These are phyloP conservation scores for Oryza coarctata DNA, from an alignment of 176 grass and related monocot species.

Conservation along the genomic window DNA sequence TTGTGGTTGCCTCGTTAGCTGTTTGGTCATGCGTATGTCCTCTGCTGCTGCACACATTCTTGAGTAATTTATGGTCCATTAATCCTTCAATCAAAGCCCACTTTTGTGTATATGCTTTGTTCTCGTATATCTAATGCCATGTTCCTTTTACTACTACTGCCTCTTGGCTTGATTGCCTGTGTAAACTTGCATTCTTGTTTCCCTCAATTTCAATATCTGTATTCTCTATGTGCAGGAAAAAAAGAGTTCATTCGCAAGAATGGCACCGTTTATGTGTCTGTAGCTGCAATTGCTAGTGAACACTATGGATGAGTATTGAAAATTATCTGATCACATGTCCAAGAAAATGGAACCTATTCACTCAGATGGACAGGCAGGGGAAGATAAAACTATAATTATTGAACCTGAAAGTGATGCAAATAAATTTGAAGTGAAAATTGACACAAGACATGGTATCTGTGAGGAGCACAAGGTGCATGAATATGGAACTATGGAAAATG, in stretches of 20 bases:
- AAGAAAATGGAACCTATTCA: constrained; percentile 26
- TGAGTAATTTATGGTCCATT: background rate
- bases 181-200: background rate
- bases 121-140: background rate
- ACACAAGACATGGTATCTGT: background rate
- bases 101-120: background rate
- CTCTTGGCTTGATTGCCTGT: background rate
- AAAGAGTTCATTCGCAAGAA: background rate
- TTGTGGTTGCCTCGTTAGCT: background rate
- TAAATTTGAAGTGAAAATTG: background rate
- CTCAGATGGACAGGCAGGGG: constrained; percentile 25
- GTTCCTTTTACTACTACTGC: background rate
- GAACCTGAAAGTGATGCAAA: constrained; percentile 34
- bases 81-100: background rate
- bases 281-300: constrained; percentile 5
- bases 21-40: background rate
- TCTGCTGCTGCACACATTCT: background rate
- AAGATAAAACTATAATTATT: constrained; percentile 23
- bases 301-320: constrained; percentile 28
- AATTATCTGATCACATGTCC: constrained; percentile 15
- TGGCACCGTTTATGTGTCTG: constrained; percentile 12
- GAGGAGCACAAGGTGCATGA: constrained; percentile 21
- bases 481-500: background rate
- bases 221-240: constrained; percentile 25
- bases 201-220: background rate